Base-by-base conservation (phyloP, 306 rosid genomes). In the Erythrophleum fordii region DNA sequence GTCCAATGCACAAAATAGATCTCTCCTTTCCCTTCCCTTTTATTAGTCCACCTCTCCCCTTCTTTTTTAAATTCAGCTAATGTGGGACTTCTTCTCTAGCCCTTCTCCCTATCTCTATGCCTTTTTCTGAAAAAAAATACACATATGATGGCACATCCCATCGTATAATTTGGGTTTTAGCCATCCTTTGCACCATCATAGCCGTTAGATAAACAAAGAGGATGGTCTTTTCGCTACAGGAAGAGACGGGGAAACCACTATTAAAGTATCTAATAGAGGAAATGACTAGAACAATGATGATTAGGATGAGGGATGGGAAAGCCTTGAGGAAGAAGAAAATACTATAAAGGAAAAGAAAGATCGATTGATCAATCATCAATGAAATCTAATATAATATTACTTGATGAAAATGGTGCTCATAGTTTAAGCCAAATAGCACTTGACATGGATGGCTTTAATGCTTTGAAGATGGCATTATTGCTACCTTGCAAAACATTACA, bases 231-330 rank as follows among this genome's bases (percentile, higher is more conserved):
- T 93, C 88, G 39, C 76, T 45, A 51, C 53, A 56, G 85, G 44
- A 73, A 83, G 81, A 56, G 88, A 86, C 52, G 78, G 86, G 84
- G 85, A 85, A 74, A 66, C 86, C 83, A 72, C 89, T 73, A 85
- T 67, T 26, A 89, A 87, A 85, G 85, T 80, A 76, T 60, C 90
- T 76, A 93, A 83, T 34, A 83, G 82, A 77, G 96, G 89, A 78
- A 90, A 90, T 86, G 92, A 85, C 82, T 95, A 98, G 99, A 86
- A 71, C 76, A 81, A n/a, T 75, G 97, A 95, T 81, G 85, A 83
- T 80, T 95, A 98, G 99, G 98, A 95, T 10, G 99, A 95, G 78
- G 97, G 98, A 67, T 95, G 99, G 99, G 99, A 95, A 85, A 95
- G 90, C 83, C 94, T 95, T 64, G 97, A 92, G 87, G 98, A 90